Percentiles rank a stretch among this genome's conserved stretches.
phyloP scores from a whole-genome alignment of 768 basidiomycete genomes.

The Suillus plorans region DNA sequence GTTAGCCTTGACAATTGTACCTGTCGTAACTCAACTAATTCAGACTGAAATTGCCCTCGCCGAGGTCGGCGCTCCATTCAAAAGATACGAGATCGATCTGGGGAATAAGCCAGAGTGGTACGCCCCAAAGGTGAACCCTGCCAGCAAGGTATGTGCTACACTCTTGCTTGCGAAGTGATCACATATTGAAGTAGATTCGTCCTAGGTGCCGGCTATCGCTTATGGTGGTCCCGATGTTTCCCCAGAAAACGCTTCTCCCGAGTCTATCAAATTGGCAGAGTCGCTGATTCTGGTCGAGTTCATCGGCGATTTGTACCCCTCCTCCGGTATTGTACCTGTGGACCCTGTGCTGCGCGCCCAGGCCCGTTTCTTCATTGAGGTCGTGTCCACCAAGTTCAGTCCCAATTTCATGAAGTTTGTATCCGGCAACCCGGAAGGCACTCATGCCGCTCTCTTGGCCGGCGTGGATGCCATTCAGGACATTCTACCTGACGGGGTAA shows the following conservation, averaged over 20 bases:
- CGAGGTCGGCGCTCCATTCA: constrained; percentile 51
- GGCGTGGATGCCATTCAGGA: constrained; percentile 51
- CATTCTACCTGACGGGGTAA: constrained; percentile 43
- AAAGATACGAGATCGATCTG: constrained; percentile 57
- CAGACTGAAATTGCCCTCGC: constrained; percentile 62
- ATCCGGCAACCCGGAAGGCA: background rate
- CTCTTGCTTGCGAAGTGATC: background rate
- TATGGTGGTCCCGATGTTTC: constrained; percentile 61
- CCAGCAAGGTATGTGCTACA: constrained; percentile 51
- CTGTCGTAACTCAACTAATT: background rate
- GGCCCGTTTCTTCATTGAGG: constrained; percentile 63
- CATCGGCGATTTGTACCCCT: constrained; percentile 57
- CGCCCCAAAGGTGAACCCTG: constrained; percentile 61
- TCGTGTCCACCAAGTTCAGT: constrained; percentile 45
- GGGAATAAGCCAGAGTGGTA: constrained; percentile 71
- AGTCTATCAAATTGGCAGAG: constrained; percentile 61
- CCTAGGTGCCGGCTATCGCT: constrained; percentile 55
- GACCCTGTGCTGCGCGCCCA: constrained; percentile 58
- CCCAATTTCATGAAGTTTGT: constrained; percentile 20
- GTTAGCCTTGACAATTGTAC: background rate
- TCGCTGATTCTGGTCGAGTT: constrained; percentile 68
- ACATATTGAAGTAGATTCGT: background rate
- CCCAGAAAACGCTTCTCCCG: constrained; percentile 56
- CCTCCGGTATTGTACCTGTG: constrained; percentile 47
- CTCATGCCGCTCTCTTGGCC: constrained; percentile 26